Evolutionary conservation across 345 rosid species (phyloP).

Genomic region (Pistacia vera): DNA sequence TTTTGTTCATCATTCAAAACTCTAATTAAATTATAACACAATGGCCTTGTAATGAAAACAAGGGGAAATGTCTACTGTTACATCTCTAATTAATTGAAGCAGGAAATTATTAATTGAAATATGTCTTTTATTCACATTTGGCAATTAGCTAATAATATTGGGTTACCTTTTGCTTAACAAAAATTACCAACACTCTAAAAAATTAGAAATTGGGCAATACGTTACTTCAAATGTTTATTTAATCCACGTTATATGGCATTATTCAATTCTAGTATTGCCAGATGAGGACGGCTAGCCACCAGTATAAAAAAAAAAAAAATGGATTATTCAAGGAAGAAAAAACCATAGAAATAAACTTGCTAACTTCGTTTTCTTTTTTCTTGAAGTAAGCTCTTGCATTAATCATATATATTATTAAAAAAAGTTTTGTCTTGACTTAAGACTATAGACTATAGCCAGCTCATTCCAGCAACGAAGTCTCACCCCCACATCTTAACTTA

Average conservation of each 20-base stretch:
- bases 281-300: not conserved
- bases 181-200: not conserved
- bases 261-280: not conserved
- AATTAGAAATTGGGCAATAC: not conserved
- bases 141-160: too few relatives aligned
- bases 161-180: not conserved
- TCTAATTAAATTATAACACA: not conserved
- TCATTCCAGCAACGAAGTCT: slow-evolving; percentile 49
- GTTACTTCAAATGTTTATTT: not conserved
- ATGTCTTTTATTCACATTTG: too few relatives aligned
- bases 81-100: too few relatives aligned
- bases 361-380: not conserved
- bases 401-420: not conserved
- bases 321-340: too few relatives aligned
- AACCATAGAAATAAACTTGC: not conserved
- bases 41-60: not conserved
- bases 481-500: slow-evolving; percentile 18
- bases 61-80: too few relatives aligned
- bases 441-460: slow-evolving; percentile 38
- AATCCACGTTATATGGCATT: not conserved
- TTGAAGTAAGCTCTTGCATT: not conserved
- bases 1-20: not conserved
- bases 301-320: too few relatives aligned
- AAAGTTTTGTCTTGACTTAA: slow-evolving; percentile 10
- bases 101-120: too few relatives aligned